phyloP scores from a whole-genome alignment of 1,284 basidiomycete species.

The Jaminaea rosea region DNA sequence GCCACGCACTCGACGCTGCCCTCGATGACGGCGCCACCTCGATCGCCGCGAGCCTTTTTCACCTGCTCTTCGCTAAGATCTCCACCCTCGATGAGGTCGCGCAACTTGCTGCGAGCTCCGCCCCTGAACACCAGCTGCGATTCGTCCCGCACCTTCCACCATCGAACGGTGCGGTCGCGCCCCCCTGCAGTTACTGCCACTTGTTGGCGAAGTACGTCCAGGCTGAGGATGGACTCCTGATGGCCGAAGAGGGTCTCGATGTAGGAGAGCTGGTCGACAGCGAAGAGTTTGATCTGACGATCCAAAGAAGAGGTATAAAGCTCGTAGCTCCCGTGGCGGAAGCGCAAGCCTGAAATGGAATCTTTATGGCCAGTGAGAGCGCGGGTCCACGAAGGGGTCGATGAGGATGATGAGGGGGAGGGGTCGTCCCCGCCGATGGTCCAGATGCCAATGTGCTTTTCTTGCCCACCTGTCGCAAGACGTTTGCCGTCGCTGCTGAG shows the following conservation, averaged over 20 bases:
- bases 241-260: slow-evolving; percentile 97
- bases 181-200: slow-evolving; percentile 78
- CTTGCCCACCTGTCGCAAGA: slow-evolving; percentile 77
- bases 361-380: slow-evolving; percentile 53
- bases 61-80: slow-evolving; percentile 53
- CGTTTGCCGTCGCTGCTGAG: slow-evolving; percentile 75
- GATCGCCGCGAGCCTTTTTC: slow-evolving; percentile 46
- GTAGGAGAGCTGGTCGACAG: slow-evolving; percentile 74
- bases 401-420: background rate
- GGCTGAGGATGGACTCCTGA: slow-evolving; percentile 71
- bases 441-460: slow-evolving; percentile 53
- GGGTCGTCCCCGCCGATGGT: background rate
- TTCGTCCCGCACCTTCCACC: slow-evolving; percentile 95
- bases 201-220: slow-evolving; percentile 75
- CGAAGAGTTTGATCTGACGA: slow-evolving; percentile 83
- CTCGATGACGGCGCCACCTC: slow-evolving; percentile 55
- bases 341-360: slow-evolving; percentile 59
- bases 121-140: slow-evolving; percentile 91
- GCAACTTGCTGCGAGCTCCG: slow-evolving; percentile 60
- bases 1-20: slow-evolving; percentile 84
- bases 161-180: slow-evolving; percentile 80
- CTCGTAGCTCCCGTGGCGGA: slow-evolving; percentile 67
- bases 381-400: slow-evolving; percentile 56
- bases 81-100: slow-evolving; percentile 72
- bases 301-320: slow-evolving; percentile 76